Conservation (phyloP, 257 asterid genomes). For the Handroanthus guayacan region DNA sequence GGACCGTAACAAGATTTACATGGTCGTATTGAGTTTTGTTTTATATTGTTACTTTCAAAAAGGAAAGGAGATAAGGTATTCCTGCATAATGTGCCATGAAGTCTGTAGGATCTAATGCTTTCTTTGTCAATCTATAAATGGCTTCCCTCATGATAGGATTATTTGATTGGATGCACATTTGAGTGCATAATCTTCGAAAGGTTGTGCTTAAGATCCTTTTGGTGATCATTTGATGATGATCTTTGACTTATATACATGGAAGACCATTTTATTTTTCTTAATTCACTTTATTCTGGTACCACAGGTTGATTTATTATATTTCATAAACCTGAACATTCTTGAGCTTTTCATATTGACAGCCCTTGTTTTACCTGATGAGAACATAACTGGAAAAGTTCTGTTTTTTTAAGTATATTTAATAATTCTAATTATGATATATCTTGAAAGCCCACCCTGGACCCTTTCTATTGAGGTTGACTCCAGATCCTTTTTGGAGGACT, state of each 20-base stretch:
- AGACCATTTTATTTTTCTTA: not conserved
- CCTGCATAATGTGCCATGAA: conserved; percentile 21
- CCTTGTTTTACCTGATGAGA: not conserved
- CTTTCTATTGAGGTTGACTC: not conserved
- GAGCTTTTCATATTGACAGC: not conserved
- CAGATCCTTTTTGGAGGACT: not conserved
- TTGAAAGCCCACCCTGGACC: not conserved
- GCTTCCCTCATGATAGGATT: conserved; percentile 9
- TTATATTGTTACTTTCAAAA: not conserved
- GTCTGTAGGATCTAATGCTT: conserved; percentile 28
- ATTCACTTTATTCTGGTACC: not conserved
- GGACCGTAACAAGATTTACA: conserved; percentile 21
- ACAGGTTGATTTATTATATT: not conserved
- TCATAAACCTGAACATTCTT: not conserved
- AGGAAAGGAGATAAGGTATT: conserved; percentile 14
- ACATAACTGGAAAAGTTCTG: not conserved
- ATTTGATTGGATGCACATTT: conserved; percentile 12
- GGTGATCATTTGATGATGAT: conserved; percentile 2
- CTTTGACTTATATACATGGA: conserved; percentile 18
- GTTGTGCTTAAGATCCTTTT: conserved; percentile 18
- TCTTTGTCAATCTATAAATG: conserved; percentile 26
- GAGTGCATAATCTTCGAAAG: conserved; percentile 27
- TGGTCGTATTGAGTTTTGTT: conserved; percentile 3
- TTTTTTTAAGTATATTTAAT: not conserved
- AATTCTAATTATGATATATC: not conserved